Conservation (phyloP, 2,329 filamentous ascomycete species). For the Cladosporium sphaerospermum region DNA sequence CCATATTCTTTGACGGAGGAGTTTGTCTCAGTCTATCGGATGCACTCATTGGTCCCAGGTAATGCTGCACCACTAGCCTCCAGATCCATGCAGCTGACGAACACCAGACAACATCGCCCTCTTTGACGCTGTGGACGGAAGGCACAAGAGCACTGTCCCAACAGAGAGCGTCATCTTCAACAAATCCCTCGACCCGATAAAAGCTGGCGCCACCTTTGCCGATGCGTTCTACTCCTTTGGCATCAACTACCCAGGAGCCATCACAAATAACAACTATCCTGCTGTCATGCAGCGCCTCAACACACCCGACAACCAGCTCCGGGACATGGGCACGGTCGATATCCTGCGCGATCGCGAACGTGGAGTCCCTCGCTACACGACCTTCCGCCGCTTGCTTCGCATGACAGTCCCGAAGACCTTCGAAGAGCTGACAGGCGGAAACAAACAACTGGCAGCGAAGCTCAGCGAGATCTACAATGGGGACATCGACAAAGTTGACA, state of each 20-base stretch:
- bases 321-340: constrained; percentile 43
- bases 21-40: constrained; percentile 40
- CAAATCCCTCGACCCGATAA: constrained; percentile 30
- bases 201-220: constrained; percentile 28
- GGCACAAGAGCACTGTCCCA: constrained; percentile 27
- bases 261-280: constrained; percentile 38
- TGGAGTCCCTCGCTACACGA: constrained; percentile 41
- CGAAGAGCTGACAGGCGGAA: constrained; percentile 35
- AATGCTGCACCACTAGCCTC: constrained; percentile 14
- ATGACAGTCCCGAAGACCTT: constrained; percentile 34
- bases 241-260: constrained; percentile 44
- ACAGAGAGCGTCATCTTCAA: constrained; percentile 31
- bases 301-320: constrained; percentile 36
- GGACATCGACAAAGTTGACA: constrained; percentile 40
- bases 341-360: constrained; percentile 44
- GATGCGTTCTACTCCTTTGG: constrained; percentile 43
- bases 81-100: not conserved
- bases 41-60: constrained; percentile 35
- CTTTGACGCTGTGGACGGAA: constrained; percentile 26
- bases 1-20: constrained; percentile 41
- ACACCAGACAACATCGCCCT: constrained; percentile 29
- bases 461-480: constrained; percentile 35
- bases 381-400: constrained; percentile 41
- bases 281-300: constrained; percentile 37
- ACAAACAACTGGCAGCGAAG: constrained; percentile 32